phyloP scores from a whole-genome alignment of 2,329 filamentous ascomycete genomes.

The Fusarium marasasianum region DNA sequence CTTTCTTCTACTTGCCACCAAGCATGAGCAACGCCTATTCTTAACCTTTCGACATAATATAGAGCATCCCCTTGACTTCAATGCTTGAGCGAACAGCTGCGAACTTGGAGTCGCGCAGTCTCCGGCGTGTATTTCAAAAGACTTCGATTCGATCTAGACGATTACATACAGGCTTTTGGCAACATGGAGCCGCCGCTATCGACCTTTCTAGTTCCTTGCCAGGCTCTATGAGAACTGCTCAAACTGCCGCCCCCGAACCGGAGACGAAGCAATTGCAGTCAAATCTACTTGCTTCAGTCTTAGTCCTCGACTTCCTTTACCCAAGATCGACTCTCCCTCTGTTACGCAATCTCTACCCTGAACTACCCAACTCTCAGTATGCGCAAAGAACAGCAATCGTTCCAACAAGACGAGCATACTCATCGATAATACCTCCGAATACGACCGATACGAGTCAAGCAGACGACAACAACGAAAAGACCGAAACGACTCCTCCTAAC shows the following conservation, averaged over 20 bases:
- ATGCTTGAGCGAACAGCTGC: conserved; percentile 69
- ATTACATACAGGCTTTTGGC: conserved; percentile 63
- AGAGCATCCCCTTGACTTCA: conserved; percentile 39
- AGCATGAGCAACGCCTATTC: conserved; percentile 38
- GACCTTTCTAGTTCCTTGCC: conserved; percentile 58
- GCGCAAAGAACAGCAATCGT: conserved; percentile 10
- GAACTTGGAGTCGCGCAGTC: conserved; percentile 64
- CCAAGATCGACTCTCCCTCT: conserved; percentile 57
- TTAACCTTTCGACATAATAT: conserved; percentile 25
- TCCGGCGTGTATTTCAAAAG: conserved; percentile 61
- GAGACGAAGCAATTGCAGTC: conserved; percentile 40
- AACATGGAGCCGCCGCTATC: conserved; percentile 61
- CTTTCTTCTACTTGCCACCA: conserved; percentile 10
- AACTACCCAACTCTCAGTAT: conserved; percentile 38
- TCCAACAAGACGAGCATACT: conserved; percentile 42
- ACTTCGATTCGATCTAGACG: conserved; percentile 53
- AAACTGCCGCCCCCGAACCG: conserved; percentile 31
- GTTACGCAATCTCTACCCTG: conserved; percentile 52
- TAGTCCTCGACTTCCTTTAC: conserved; percentile 67
- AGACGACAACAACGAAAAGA: background rate
- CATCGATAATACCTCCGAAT: conserved; percentile 34
- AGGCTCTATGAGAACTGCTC: conserved; percentile 42
- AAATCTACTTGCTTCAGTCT: conserved; percentile 56
- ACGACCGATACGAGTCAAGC: background rate
- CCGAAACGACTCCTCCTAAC: background rate